phyloP scores from a whole-genome alignment of 140 eudicot species.

The Oenanthe javanica region DNA sequence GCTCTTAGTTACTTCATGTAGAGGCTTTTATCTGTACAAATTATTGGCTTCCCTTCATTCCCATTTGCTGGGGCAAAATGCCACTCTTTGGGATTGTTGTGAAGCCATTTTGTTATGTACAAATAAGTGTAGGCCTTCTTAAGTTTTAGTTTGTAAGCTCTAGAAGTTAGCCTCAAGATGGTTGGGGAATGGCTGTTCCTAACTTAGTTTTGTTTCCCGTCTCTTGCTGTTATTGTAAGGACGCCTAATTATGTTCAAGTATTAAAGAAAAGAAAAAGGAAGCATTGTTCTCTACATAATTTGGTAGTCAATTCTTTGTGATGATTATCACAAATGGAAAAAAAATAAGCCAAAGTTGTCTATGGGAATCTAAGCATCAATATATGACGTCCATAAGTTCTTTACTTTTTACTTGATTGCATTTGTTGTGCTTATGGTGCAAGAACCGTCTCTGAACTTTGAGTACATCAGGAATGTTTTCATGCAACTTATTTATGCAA shows the following conservation, averaged over 20 bases:
- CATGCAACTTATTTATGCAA: not conserved
- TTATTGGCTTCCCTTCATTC: slow-evolving; percentile 6
- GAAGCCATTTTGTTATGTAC: slow-evolving; percentile 35
- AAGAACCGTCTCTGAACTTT: no score
- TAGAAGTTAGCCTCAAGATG: no score
- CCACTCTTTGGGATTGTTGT: slow-evolving; percentile 13
- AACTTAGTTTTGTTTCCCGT: slow-evolving; percentile 42
- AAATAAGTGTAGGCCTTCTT: slow-evolving; percentile 34
- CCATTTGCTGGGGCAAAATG: slow-evolving; percentile 4
- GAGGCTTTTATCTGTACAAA: slow-evolving; percentile 17
- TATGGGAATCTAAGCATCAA: not conserved
- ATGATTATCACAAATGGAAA: not conserved
- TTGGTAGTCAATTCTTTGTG: not conserved
- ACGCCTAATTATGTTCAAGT: not conserved
- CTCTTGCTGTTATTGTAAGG: slow-evolving; percentile 18
- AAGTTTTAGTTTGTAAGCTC: slow-evolving; percentile 6
- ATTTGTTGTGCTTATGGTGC: not conserved
- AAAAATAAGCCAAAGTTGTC: not conserved
- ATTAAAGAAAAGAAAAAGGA: not conserved
- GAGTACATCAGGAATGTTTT: not conserved
- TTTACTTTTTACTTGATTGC: not conserved
- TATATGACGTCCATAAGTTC: not conserved
- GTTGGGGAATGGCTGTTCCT: no score
- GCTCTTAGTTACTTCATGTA: slow-evolving; percentile 83
- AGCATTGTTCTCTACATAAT: not conserved